phyloP scores from a whole-genome alignment of 208 protist species.

The Trypanosoma scelopori region DNA sequence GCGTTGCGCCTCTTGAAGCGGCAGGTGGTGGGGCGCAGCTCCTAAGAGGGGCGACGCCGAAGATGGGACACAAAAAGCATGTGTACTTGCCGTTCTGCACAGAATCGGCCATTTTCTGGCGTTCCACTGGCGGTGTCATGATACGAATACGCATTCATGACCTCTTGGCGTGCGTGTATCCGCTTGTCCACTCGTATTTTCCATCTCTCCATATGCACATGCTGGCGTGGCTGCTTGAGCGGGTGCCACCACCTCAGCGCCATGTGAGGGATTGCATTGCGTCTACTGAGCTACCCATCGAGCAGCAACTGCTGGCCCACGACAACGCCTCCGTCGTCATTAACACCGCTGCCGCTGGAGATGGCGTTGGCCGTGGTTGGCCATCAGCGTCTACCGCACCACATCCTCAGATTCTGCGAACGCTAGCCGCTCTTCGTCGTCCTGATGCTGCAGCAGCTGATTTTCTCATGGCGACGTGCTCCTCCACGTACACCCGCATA shows the following conservation, averaged over 20 bases:
- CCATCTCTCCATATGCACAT: conserved; percentile 10
- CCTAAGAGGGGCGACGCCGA: neutral
- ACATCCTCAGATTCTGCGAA: neutral
- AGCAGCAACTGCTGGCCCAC: neutral
- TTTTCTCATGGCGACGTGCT: conserved; percentile 17
- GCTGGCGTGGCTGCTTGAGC: conserved; percentile 24
- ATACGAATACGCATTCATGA: conserved; percentile 17
- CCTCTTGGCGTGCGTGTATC: conserved; percentile 34
- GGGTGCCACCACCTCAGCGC: conserved; percentile 31
- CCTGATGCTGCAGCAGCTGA: conserved; percentile 5
- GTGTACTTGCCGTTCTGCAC: conserved; percentile 17
- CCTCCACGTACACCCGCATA: neutral
- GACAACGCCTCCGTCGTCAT: too few species aligned
- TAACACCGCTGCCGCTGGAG: neutral
- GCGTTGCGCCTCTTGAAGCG: neutral
- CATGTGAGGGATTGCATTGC: conserved; percentile 17
- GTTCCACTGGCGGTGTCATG: conserved; percentile 2
- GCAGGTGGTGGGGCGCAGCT: neutral
- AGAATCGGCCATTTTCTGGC: conserved; percentile 30
- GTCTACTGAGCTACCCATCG: conserved; percentile 8
- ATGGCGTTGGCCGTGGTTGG: neutral
- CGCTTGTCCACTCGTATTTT: conserved; percentile 24
- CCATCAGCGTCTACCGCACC: too few species aligned
- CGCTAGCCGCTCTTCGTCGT: neutral
- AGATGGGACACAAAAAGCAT: neutral